Conservation (phyloP, 306 rosid species). For the Canavalia ensiformis region DNA sequence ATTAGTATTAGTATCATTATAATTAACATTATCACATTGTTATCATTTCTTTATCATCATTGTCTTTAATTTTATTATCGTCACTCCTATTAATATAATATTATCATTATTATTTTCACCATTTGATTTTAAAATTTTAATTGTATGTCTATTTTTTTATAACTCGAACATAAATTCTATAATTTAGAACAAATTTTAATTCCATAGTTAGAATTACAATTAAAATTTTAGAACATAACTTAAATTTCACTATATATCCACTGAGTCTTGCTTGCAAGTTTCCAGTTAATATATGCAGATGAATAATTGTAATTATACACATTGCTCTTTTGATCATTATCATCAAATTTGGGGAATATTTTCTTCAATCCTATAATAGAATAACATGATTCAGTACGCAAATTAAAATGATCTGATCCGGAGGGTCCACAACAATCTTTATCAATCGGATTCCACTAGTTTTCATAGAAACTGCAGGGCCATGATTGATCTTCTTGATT, state of each 20-base stretch:
- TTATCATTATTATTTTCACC: too few relatives aligned
- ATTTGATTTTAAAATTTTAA: too few relatives aligned
- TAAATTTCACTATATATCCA: not conserved
- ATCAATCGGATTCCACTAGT: constrained; percentile 38
- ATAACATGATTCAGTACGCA: constrained; percentile 35
- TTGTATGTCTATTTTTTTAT: too few relatives aligned
- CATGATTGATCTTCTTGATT: constrained; percentile 46
- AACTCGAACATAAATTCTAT: too few relatives aligned
- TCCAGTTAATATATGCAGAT: not conserved
- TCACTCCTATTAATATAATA: too few relatives aligned
- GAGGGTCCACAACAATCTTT: constrained; percentile 54
- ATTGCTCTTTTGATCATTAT: not conserved
- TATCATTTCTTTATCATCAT: too few relatives aligned
- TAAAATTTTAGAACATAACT: too few relatives aligned
- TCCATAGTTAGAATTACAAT: too few relatives aligned
- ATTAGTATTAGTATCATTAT: too few relatives aligned
- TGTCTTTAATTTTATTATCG: too few relatives aligned
- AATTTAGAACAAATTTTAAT: too few relatives aligned
- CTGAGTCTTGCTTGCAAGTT: constrained; percentile 9
- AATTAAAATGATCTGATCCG: constrained; percentile 20
- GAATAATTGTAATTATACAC: not conserved
- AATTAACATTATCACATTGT: too few relatives aligned
- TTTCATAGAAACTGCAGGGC: constrained; percentile 10
- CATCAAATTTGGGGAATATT: constrained; percentile 13
- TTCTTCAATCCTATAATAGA: constrained; percentile 22